These are phyloP conservation scores for Draba incana DNA, from an alignment of 345 rosid species.

Conservation along the genomic window DNA sequence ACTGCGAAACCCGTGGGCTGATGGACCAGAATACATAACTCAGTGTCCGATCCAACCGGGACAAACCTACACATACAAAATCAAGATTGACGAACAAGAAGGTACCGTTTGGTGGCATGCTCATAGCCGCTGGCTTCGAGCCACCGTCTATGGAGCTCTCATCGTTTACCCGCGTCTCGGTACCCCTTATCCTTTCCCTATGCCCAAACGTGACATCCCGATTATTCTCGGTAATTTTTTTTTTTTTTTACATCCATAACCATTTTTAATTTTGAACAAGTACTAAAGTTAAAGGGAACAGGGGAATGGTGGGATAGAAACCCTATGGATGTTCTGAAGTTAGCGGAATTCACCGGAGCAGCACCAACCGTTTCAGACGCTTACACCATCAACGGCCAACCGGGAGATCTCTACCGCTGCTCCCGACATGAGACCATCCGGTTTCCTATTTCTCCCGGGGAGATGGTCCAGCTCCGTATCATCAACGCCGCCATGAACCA, in stretches of 20 bases:
- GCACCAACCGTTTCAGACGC: slow-evolving; percentile 76
- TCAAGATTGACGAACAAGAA: slow-evolving; percentile 65
- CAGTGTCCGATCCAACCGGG: slow-evolving; percentile 73
- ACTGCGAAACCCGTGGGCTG: slow-evolving; percentile 72
- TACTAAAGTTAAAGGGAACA: slow-evolving; percentile 25
- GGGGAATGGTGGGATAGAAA: slow-evolving; percentile 85
- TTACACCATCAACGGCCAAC: slow-evolving; percentile 72
- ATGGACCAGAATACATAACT: slow-evolving; percentile 74
- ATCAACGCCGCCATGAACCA: slow-evolving; percentile 76
- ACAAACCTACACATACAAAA: slow-evolving; percentile 54
- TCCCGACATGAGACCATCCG: slow-evolving; percentile 1
- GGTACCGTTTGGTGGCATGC: slow-evolving; percentile 82
- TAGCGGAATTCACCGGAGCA: slow-evolving; percentile 56
- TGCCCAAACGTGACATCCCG: slow-evolving; percentile 57
- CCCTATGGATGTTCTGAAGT: slow-evolving; percentile 56
- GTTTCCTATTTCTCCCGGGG: slow-evolving; percentile 40
- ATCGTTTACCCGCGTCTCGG: slow-evolving; percentile 70
- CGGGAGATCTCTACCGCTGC: slow-evolving; percentile 59
- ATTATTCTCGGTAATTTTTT: slow-evolving; percentile 51
- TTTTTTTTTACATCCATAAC: neutral
- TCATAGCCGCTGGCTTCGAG: slow-evolving; percentile 70
- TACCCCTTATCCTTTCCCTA: slow-evolving; percentile 65
- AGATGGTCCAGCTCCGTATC: slow-evolving; percentile 57
- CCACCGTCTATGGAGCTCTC: slow-evolving; percentile 67
- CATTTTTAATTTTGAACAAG: neutral